phyloP scores from a whole-genome alignment of 1,284 basidiomycete genomes.

The Ceratobasidium papillatum region DNA sequence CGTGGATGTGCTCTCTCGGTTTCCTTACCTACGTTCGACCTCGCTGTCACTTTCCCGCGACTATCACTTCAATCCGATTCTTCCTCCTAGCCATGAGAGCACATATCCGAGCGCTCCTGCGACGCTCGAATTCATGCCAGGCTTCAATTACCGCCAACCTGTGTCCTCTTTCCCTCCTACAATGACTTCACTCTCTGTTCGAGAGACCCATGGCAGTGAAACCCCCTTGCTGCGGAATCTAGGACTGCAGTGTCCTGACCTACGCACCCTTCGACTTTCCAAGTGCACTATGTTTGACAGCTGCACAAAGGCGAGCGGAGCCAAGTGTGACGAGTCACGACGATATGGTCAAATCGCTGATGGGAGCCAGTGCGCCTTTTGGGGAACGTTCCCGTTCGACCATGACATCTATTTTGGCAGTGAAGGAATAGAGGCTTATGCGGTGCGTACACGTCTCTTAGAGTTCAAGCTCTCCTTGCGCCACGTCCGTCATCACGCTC shows the following conservation, averaged over 20 bases:
- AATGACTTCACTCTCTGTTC: slow-evolving; percentile 31
- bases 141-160: slow-evolving; percentile 19
- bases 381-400: slow-evolving; percentile 21
- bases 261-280: not conserved
- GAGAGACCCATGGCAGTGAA: slow-evolving; percentile 25
- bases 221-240: slow-evolving; percentile 11
- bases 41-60: slow-evolving; percentile 7
- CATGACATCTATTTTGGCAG: slow-evolving; percentile 30
- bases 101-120: slow-evolving; percentile 2
- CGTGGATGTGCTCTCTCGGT: not conserved
- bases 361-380: slow-evolving; percentile 11
- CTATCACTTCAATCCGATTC: slow-evolving; percentile 18
- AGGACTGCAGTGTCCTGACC: slow-evolving; percentile 10
- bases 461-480: not conserved
- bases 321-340: not conserved
- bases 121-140: not conserved
- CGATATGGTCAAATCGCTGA: slow-evolving; percentile 18
- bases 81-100: not conserved
- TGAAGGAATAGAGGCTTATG: slow-evolving; percentile 20
- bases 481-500: not conserved
- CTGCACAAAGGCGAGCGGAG: not conserved
- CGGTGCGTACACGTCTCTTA: slow-evolving; percentile 8
- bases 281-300: slow-evolving; percentile 36
- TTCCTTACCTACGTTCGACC: slow-evolving; percentile 23
- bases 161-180: slow-evolving; percentile 25